Base-by-base conservation (phyloP, 2,329 filamentous ascomycete species). In the Beauveria rudraprayagi region DNA sequence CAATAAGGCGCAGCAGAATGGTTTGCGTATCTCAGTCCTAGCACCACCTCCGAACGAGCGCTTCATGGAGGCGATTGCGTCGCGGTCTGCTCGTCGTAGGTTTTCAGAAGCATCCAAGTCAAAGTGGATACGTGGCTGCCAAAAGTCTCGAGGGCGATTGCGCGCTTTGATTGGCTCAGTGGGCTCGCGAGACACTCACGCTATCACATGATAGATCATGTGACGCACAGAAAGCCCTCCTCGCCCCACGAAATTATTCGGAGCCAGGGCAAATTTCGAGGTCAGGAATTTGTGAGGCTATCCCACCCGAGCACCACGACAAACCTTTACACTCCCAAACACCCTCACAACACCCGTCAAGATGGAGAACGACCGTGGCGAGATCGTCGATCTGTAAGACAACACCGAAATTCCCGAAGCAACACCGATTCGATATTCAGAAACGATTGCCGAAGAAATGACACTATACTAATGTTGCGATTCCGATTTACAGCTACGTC, bases 291-390 rank as follows among this genome's bases (percentile, higher is more conserved):
- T 46, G 50, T 30, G 64, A 65, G 65, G 37, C 60, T 61, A 70
- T 70, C 67, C 66, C 69, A 69, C 69, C 65, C 69, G 65, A 64
- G 67, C 63, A 67, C 64, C 69, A 67, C 57, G 61, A 65, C 41
- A 60, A 56, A 58, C 22, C 56, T 62, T 61, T 48, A 69, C 67
- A 63, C 65, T 66, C 68, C 66, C 64, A 69, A 69, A 67, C 63
- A 67, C 68, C 66, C 64, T 65, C 67, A 68, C 70, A 64, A 61
- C 54, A 71, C 73, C 75, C 75, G 79, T 74, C 76, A 92, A 85
- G 82, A 99, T 97, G 94, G 94, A 99, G 87, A 99, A 99, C 92
- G 94, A 97, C 85, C 92, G 92, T 83, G 93, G 93, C 84, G 92
- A 97, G 82, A 92, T 97, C 83, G 94, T 97, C 80, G 93, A 97